These are phyloP conservation scores for Volutella citrinella DNA, from an alignment of 2,329 filamentous ascomycete genomes.

Conservation along the genomic window DNA sequence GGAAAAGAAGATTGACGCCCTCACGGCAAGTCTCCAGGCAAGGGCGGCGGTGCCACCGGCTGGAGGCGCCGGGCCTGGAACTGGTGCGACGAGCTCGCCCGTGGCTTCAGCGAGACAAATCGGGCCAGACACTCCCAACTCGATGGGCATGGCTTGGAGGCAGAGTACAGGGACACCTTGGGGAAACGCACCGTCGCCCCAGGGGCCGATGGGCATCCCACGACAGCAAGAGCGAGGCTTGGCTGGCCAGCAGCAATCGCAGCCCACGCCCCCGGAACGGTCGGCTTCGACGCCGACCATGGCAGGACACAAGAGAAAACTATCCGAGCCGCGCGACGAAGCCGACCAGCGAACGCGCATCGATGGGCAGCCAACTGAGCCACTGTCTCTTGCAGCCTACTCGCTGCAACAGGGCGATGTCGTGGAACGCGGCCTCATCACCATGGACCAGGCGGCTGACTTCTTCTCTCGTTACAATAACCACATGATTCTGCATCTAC, in stretches of 20 bases:
- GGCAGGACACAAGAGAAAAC: slow-evolving; percentile 32
- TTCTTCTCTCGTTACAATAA: slow-evolving; percentile 58
- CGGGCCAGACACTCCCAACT: slow-evolving; percentile 6
- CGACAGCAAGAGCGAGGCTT: slow-evolving; percentile 10
- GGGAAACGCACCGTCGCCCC: slow-evolving; percentile 14
- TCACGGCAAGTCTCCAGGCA: slow-evolving; percentile 76
- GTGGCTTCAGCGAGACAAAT: slow-evolving; percentile 7
- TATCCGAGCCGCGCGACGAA: slow-evolving; percentile 20
- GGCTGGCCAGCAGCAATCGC: slow-evolving; percentile 1
- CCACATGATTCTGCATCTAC: slow-evolving; percentile 59
- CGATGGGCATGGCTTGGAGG: slow-evolving; percentile 10
- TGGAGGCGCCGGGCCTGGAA: slow-evolving; percentile 12
- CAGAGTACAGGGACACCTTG: slow-evolving; percentile 12
- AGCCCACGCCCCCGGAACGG: neutral
- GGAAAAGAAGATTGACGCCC: slow-evolving; percentile 86
- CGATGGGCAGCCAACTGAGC: slow-evolving; percentile 15
- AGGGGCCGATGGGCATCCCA: slow-evolving; percentile 8
- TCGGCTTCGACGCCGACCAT: slow-evolving; percentile 7
- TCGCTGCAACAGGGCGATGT: slow-evolving; percentile 42
- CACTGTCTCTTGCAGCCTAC: slow-evolving; percentile 14
- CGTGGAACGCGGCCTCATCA: slow-evolving; percentile 58
- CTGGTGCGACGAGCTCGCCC: slow-evolving; percentile 11
- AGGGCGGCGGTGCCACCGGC: slow-evolving; percentile 19
- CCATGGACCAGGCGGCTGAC: slow-evolving; percentile 50
- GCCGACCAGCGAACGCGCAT: slow-evolving; percentile 10